Evolutionary conservation across 768 basidiomycete species (phyloP), one percentile per base, ranked within the genome.

Genomic region (Pleurotus platypus): DNA sequence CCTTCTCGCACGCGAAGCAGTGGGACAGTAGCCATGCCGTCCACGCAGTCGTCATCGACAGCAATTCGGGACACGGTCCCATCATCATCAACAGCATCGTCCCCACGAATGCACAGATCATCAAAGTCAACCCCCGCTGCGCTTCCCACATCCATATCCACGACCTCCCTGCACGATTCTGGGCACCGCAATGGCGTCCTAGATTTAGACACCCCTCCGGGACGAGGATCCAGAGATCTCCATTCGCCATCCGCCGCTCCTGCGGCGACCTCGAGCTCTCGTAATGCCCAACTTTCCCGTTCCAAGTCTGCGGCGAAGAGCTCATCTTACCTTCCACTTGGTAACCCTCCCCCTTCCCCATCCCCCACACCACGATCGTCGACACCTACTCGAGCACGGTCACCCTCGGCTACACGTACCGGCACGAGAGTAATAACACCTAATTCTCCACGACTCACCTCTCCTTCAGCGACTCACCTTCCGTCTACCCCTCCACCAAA

Each of bases 381-480:
- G 4, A 38, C 39, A 15, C 27, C 66, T 16, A 67, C 74, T 26
- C 77, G 72, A 18, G 66, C 77, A 45, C 76, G 78, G 22, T 73
- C 80, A 6, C 70, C 79, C 1, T 72, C 76, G 46, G 51, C 51
- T 13, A 66, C 65, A 45, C 69, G 73, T 26, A 69, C 69, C 53
- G 51, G 51, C 3, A 42, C 43, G 11, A 74, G 77, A 49, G 69
- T 70, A 9, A 64, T 74, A 12, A 76, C 77, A 26, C 76, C 76
- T 39, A 69, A 71, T 8, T 73, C 71, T 24, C 76, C 78, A 58
- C 75, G 77, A 26, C 63, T 78, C 16, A 66, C 74, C 5, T 82
- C 85, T 2, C 62, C 76, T 4, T 84, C 85, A 3, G 68, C 80
- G 2, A 77, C 82, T 2, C 78, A 81, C 61, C 70, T 83, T 50